These are phyloP conservation scores for Thielaviopsis populi DNA, from an alignment of 2,329 filamentous ascomycete genomes.

Conservation along the genomic window DNA sequence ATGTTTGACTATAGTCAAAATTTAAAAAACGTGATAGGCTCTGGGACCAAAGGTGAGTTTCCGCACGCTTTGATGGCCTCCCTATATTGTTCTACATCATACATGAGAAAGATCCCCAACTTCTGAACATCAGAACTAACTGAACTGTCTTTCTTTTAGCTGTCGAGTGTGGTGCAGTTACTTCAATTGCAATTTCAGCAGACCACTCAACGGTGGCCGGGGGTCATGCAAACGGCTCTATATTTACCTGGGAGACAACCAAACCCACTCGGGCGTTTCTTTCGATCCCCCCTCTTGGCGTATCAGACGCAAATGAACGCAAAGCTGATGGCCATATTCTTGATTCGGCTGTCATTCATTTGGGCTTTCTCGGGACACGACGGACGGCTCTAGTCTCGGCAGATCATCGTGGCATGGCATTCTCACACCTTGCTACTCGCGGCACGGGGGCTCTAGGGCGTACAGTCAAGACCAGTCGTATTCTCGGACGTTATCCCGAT, in stretches of 20 bases:
- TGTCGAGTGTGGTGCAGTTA: constrained; percentile 77
- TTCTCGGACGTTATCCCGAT: constrained; percentile 80
- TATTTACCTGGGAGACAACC: constrained; percentile 92
- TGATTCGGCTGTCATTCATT: constrained; percentile 63
- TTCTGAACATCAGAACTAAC: not conserved
- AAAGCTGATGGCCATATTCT: constrained; percentile 67
- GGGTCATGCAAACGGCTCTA: constrained; percentile 76
- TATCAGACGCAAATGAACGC: constrained; percentile 37
- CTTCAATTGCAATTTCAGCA: constrained; percentile 76
- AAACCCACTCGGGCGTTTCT: constrained; percentile 77
- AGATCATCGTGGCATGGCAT: constrained; percentile 91
- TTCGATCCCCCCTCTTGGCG: constrained; percentile 62
- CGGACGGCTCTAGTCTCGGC: constrained; percentile 92
- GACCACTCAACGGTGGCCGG: constrained; percentile 86
- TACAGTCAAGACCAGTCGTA: constrained; percentile 75
- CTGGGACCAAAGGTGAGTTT: constrained; percentile 66
- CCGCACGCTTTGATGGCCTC: not conserved
- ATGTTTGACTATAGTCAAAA: constrained; percentile 97
- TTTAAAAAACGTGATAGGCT: constrained; percentile 82
- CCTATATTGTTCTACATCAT: not conserved
- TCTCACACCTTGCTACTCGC: constrained; percentile 86
- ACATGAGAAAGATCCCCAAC: too few species aligned
- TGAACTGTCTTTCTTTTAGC: constrained; percentile 34
- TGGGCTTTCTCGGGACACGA: constrained; percentile 88
- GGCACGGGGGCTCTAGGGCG: constrained; percentile 77